Evolutionary conservation across 2,329 filamentous ascomycete species (phyloP), one percentile per base, ranked within the genome.

Genomic region (Ophiostoma sp.): DNA sequence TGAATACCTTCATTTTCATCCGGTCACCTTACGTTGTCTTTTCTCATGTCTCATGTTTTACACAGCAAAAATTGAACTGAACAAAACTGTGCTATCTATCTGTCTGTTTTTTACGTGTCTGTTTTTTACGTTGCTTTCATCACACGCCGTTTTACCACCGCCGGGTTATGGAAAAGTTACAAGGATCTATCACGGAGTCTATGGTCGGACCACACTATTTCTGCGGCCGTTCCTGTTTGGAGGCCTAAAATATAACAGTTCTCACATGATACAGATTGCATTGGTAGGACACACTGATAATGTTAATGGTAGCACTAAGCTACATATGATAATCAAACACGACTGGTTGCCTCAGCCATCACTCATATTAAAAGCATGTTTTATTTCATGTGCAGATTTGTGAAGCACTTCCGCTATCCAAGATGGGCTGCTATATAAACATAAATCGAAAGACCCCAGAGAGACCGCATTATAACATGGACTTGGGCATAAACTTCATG

Each of bases 401-500:
- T 33, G 13, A 62, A 62, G 57, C 27, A 62, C 57, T 31, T 62
- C 57, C 27, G 27, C 27, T 33, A 27, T 31, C 52, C n/a, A 62
- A 60, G 57, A 62, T 62, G 8, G 44, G 20, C 15, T 20, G 27
- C 57, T 62, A 62, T 62, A 17, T 48, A 48, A 20, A 48, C 6
- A 31, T 33, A 60, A 39, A 23, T 65, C 62, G 4, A 67, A 41
- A 39, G 35, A 10, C 4, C 31, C 39, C 33, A 10, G 11, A 15
- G 2, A n/a, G 11, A n/a, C 8, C 23, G n/a, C 35, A 23, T 31
- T 72, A 95, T 78, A 96, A 78, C 85, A 91, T 93, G 35, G 90
- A 87, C 81, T 94, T 94, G 39, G 93, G 93, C 83, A 96, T 94
- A 74, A 87, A 85, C 79, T 89, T 91, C 83, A 95, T 88, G 31